Evolutionary conservation across 345 rosid species (phyloP), one percentile per base, ranked within the genome.

Genomic region (Moringa oleifera): DNA sequence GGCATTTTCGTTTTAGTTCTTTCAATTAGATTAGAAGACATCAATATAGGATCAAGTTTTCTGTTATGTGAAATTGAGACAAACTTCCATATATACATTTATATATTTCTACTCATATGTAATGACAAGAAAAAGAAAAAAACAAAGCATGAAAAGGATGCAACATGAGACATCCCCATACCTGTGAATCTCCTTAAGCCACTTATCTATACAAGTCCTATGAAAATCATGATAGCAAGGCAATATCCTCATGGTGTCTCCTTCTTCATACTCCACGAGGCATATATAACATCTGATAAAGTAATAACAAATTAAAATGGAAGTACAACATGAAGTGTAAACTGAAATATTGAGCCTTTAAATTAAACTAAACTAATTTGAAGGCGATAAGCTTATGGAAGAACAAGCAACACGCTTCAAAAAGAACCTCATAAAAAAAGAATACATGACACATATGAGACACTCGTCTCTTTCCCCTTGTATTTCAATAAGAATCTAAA

Each of bases 161-260:
- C 37, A 33, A 33, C 37, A 33, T 33, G 11, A 11, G 6, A 33
- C 1, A 41, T 41, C 41, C 46, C 18, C 47, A 50, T 85, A 94
- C 99, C 99, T 94, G 81, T 94, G 99, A 66, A 94, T 83, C 87
- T 94, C 97, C 70, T 85, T 94, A 46, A 94, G 93, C 99, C 99
- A 94, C 76, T 85, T 94, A 76, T 94, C 99, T 63, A 94, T 72
- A 66, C 97, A 94, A 20, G 83, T 68, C 65, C 71, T 82, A 53
- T 94, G 99, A 63, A 90, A 94, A 51, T 88, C 96, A 67, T 94
- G 96, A 76, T 84, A 80, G 75, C 97, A 94, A 6, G 99, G 97
- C 74, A 94, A 69, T 68, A 87, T 63, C 53, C 99, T 80, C 79
- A 90, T 73, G 71, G 73, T 75, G 77, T 94, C 96, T 59, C 91